Base-by-base conservation (phyloP, 805 yeast genomes). In the Diddensiella transvaalensis region DNA sequence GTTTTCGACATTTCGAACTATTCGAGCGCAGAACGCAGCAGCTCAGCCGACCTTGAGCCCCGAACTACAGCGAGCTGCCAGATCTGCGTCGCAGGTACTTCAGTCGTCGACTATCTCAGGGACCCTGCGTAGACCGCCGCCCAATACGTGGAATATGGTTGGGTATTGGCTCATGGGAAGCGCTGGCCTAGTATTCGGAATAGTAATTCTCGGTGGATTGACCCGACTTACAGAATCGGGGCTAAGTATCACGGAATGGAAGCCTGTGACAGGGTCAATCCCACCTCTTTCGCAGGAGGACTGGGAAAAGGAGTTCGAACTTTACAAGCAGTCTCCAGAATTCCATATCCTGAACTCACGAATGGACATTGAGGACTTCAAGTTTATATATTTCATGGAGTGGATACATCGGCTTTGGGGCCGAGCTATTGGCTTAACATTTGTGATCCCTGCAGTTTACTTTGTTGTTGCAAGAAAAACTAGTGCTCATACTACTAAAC, bases 221-320 rank as follows among this genome's bases (percentile, higher is more conserved):
- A 93, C 99, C 0, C 78, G 99, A 60, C 74, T 93, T 40, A 93
- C 99, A 0, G 99, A 93, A 63, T 87, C 96, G 0, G 99, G 99
- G 0, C 73, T 93, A 40, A 85, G 96, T 42, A 93, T 93, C 64
- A 93, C 98, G 1, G 99, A 93, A 63, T 93, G 99, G 99, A 87
- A 83, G 65, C 99, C 99, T 1, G 89, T 93, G 22, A 88, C 99
- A 0, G 99, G 99, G 41, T 71, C 95, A 1, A 67, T 93, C 11
- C 99, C 99, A 2, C 99, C 99, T 0, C 62, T 85, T 60, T 79
- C 70, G 50, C 82, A 87, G 59, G 69, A 70, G 43, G 90, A 93
- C 52, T 93, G 99, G 99, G 82, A 79, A 57, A 77, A 60, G 21
- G 97, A 91, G 64, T 93, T 93, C 61, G 72, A 65, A 22, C 85